A percentile compares a stretch with the other conserved stretches of the same genome.
Evolutionary conservation across 2,329 filamentous ascomycete genomes (phyloP).

Genomic region (Penicillium sp.): DNA sequence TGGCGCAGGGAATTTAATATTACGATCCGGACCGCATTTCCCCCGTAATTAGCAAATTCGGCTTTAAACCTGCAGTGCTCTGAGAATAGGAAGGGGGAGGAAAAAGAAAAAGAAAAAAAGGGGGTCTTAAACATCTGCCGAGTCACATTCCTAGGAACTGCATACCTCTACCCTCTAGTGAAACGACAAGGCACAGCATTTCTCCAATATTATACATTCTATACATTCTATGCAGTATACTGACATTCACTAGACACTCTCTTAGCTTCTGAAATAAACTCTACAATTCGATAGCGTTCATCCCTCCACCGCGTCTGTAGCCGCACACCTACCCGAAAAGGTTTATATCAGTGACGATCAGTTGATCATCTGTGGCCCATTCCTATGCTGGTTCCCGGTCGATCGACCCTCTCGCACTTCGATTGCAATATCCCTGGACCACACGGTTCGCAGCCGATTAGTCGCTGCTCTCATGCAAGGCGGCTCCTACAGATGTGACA

Average conservation of each 20-base stretch:
- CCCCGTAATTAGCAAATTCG: slow-evolving; percentile 4
- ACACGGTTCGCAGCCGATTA: slow-evolving; percentile 22
- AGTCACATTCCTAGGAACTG: slow-evolving; percentile 7
- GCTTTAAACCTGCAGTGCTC: background rate
- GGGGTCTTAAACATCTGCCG: background rate
- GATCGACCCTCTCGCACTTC: slow-evolving; percentile 1
- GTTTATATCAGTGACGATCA: slow-evolving; percentile 5
- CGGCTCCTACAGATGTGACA: slow-evolving; percentile 22
- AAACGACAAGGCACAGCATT: background rate
- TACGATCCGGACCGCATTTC: slow-evolving; percentile 8
- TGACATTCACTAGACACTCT: background rate
- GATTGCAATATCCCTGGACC: background rate
- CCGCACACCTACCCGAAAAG: slow-evolving; percentile 4
- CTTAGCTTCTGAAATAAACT: background rate
- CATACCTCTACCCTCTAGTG: slow-evolving; percentile 1
- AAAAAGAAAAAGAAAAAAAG: background rate
- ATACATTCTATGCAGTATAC: background rate
- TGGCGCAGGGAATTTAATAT: slow-evolving; percentile 7
- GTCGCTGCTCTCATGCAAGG: slow-evolving; percentile 23
- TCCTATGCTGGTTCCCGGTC: slow-evolving; percentile 2
- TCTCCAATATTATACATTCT: background rate
- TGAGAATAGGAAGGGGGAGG: background rate
- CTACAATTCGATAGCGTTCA: background rate
- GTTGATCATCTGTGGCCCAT: slow-evolving; percentile 1
- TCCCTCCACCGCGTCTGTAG: slow-evolving; percentile 1